A percentile compares a stretch with the other conserved stretches of the same genome.
Conservation (phyloP, 768 basidiomycete genomes). For the Calocera viscosa region DNA sequence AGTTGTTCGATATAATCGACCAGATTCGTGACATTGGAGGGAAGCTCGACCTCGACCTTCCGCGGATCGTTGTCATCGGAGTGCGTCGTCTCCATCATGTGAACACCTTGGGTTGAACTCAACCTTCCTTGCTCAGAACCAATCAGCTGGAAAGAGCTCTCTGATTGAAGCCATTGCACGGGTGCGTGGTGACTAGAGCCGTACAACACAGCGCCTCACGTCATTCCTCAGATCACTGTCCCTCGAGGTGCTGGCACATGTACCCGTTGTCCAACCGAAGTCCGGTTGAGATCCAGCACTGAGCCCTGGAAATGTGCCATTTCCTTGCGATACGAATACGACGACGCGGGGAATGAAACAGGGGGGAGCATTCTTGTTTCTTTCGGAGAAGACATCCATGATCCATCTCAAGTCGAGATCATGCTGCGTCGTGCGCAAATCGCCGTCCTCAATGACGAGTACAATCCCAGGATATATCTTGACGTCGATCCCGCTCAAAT, state of each 20-base stretch:
- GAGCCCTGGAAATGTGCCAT: constrained; percentile 29
- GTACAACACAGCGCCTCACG: not conserved
- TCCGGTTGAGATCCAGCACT: constrained; percentile 23
- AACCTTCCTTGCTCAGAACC: too few relatives aligned
- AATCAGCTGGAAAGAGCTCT: constrained; percentile 34
- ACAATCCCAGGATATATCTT: constrained; percentile 14
- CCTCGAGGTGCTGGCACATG: constrained; percentile 41
- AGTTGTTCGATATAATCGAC: not conserved
- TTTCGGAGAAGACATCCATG: constrained; percentile 35
- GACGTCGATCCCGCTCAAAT: constrained; percentile 17
- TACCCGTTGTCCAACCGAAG: constrained; percentile 32
- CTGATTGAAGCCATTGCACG: constrained; percentile 42
- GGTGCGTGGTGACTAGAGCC: constrained; percentile 21
- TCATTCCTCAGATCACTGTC: constrained; percentile 32
- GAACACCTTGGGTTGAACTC: not conserved
- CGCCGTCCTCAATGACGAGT: constrained; percentile 34
- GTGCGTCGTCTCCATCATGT: not conserved
- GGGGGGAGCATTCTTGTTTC: constrained; percentile 21
- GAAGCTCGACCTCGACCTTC: constrained; percentile 27
- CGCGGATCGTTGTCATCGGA: constrained; percentile 40
- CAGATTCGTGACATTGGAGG: not conserved
- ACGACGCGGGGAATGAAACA: constrained; percentile 24
- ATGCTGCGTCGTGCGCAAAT: constrained; percentile 48
- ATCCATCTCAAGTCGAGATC: constrained; percentile 38
- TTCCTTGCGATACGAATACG: constrained; percentile 33